Evolutionary conservation across 176 grass and related monocot genomes (phyloP).

Genomic region (Rhynchospora breviuscula): DNA sequence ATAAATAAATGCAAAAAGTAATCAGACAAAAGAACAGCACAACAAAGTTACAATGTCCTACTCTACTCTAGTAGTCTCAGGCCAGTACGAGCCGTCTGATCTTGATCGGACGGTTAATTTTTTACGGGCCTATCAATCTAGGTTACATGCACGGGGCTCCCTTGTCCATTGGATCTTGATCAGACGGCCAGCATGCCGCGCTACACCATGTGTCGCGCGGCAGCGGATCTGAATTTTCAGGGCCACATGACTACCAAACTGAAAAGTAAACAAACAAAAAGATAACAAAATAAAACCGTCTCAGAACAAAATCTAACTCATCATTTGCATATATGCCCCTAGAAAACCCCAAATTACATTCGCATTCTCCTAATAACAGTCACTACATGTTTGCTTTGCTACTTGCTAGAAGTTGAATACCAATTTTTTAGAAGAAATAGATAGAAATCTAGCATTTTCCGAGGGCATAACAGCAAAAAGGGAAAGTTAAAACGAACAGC

Average conservation of each 20-base stretch:
- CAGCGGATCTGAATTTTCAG: too few relatives aligned
- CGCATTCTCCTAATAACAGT: background rate
- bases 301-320: background rate
- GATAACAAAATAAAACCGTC: background rate
- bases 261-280: background rate
- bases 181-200: too few relatives aligned
- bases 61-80: background rate
- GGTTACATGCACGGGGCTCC: too few relatives aligned
- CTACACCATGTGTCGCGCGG: too few relatives aligned
- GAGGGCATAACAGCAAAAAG: background rate
- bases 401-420: background rate
- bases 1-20: constrained; percentile 8
- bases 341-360: background rate
- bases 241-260: background rate
- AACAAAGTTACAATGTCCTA: background rate
- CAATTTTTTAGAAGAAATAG: background rate
- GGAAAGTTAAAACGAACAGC: background rate
- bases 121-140: too few relatives aligned
- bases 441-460: background rate
- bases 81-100: too few relatives aligned
- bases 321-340: background rate
- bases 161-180: too few relatives aligned
- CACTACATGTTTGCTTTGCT: too few relatives aligned
- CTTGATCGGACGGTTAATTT: too few relatives aligned
- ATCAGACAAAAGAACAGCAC: background rate